Evolutionary conservation across 371 early-diverging fungal species (phyloP), one percentile per base, ranked within the genome.

Genomic region (Apophysomyces trapeziformis): DNA sequence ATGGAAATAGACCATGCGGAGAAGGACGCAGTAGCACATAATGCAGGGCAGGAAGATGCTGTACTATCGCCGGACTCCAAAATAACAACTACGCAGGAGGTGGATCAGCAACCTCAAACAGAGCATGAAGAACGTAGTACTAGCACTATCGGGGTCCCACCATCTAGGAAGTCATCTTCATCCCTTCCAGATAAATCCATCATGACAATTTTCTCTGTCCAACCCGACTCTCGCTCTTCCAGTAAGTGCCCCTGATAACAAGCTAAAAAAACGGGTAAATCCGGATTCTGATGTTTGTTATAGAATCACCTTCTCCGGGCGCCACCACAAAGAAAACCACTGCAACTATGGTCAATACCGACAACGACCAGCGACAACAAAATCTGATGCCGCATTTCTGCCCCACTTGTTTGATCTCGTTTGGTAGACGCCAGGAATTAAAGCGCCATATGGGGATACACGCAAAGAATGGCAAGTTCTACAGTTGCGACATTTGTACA

Each of bases 371-470:
- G 47, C 47, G 47, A n/a, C 47, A 47, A 47, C 47, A 47, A 16
- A 7, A n/a, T n/a, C 21, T 21, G 54, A 9, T 21, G 11, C 54
- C 54, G 0, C 54, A 21, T 26, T 18, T n/a, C 2, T 50, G 54
- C 21, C 8, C 54, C 5, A 50, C 2, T 9, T 50, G 54, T 21
- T 50, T 21, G 21, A 50, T 50, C 21, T 16, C n/a, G 21, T 50
- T 50, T 11, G 54, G 54, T 1, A 16, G 54, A 4, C 54, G 21
- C 4, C 54, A 50, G 21, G 54, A 50, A 21, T 26, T 50, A 7
- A 50, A 50, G 21, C 54, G 54, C 21, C 54, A 50, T 26, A 50
- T 50, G 54, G 16, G 54, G 54, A 50, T 26, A 26, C 54, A 50
- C 35, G 54, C n/a, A 21, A 50, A 50, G 21, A 50, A 50, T 26